Percentiles rank a stretch among this genome's conserved stretches.
Conservation (phyloP, 176 grass and related monocot genomes). For the Eragrostis nindensis region DNA sequence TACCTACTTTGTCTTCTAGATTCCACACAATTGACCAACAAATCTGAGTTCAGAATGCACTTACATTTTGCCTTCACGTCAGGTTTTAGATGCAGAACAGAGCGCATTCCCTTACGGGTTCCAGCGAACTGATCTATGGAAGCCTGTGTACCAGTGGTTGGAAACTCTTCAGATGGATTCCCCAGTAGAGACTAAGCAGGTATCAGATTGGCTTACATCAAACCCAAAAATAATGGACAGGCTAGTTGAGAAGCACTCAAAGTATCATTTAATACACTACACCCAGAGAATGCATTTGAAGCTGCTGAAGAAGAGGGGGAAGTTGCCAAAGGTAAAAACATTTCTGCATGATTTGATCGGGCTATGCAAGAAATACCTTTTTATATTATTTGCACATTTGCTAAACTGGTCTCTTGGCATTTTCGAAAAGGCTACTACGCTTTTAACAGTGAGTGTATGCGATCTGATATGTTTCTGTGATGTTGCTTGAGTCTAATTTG, state of each 20-base stretch:
- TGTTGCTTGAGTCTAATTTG: too few relatives aligned
- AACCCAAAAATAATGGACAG: conserved; percentile 67
- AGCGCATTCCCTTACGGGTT: conserved; percentile 86
- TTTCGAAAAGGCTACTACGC: conserved; percentile 3
- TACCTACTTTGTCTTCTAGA: background rate
- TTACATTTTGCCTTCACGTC: conserved; percentile 26
- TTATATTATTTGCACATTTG: conserved; percentile 3
- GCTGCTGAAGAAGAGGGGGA: conserved; percentile 91
- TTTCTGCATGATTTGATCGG: conserved; percentile 24
- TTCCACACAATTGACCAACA: conserved; percentile 14
- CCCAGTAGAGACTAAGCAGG: conserved; percentile 69
- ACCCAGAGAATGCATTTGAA: conserved; percentile 97
- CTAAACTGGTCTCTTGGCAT: conserved; percentile 10
- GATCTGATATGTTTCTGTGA: background rate
- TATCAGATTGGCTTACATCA: conserved; percentile 80
- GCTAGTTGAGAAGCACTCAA: conserved; percentile 90
- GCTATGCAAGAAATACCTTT: background rate
- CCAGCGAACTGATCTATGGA: conserved; percentile 92
- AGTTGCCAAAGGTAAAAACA: conserved; percentile 77
- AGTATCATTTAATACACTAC: conserved; percentile 96
- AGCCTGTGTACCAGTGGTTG: conserved; percentile 85
- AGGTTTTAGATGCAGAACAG: conserved; percentile 71
- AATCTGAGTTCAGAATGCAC: background rate
- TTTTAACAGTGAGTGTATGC: background rate
- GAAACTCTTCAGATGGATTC: conserved; percentile 77